Evolutionary conservation across 1,284 basidiomycete species (phyloP), one percentile per base, ranked within the genome.

Genomic region (Fomitopsis schrenkii): DNA sequence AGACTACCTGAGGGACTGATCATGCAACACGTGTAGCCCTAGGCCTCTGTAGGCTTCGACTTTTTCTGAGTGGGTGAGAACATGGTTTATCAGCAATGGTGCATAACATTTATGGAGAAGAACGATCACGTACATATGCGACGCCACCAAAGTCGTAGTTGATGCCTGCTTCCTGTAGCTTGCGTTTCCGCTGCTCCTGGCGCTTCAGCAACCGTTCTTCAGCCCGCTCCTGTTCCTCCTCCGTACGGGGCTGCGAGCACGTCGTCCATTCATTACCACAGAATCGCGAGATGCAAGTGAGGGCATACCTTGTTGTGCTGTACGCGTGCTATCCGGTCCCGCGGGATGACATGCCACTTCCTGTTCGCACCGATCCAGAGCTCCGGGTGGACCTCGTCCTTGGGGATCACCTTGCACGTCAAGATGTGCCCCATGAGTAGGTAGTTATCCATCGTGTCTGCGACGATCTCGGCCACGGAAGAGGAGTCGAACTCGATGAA

Each of bases 391-490:
- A 98, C 85, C 66, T 97, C 78, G 36, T 96, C 94, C 67, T 88
- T 87, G 22, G 95, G 91, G 60, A 97, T 86, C 61, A 94, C 77
- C 70, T 91, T 89, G 79, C 97, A 98, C 63, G 87, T 87, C 55
- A 99, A 81, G 65, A 99, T 88, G 70, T 97, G 94, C 3, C 96
- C 96, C 81, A 93, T 87, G 66, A 99, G 82, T 35, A 99, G 85
- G 76, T 98, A 99, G 79, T 98, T 98, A 83, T 99, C 87, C 97
- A 99, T 98, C 52, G 97, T 99, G 71, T 99, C 97, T 6, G 93
- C 91, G 10, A 98, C 97, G 64, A 99, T 98, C 71, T 94, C 79
- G 0, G 97, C 96, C 48, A 99, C 96, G 1, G 92, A 85, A 15
- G 85, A 82, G 41, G 94, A 95, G 62, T 90, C 86, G 74, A 99